Evolutionary conservation across 331 rosid genomes (phyloP).

Genomic region (Malus hybrid): DNA sequence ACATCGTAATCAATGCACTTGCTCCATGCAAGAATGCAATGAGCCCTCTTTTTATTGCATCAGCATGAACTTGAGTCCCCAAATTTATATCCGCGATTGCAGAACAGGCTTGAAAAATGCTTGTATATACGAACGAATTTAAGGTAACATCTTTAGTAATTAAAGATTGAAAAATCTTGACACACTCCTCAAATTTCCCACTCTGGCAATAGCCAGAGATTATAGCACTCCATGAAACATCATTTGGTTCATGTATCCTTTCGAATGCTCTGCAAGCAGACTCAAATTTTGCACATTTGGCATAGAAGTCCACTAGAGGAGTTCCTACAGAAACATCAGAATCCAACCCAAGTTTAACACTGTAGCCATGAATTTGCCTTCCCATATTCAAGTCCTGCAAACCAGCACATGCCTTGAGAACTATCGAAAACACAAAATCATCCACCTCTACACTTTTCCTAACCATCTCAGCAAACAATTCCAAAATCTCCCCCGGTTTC

Average conservation of each 20-base stretch:
- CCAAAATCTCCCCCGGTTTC: conserved; percentile 24
- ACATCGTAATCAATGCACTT: conserved; percentile 62
- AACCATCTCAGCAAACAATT: conserved; percentile 40
- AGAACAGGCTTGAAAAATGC: conserved; percentile 56
- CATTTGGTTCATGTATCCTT: conserved; percentile 47
- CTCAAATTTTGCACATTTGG: conserved; percentile 42
- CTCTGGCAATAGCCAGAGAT: conserved; percentile 48
- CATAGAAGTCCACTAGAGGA: conserved; percentile 56
- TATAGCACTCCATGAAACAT: conserved; percentile 54
- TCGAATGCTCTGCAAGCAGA: conserved; percentile 38
- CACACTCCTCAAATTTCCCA: conserved; percentile 39
- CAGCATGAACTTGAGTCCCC: conserved; percentile 52
- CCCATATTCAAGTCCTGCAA: conserved; percentile 35
- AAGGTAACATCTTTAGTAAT: conserved; percentile 34
- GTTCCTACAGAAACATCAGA: conserved; percentile 56
- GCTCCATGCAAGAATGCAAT: conserved; percentile 36
- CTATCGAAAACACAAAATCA: conserved; percentile 44
- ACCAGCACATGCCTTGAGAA: conserved; percentile 50
- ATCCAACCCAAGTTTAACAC: conserved; percentile 51
- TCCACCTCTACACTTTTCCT: conserved; percentile 37
- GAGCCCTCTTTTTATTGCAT: conserved; percentile 49
- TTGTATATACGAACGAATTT: conserved; percentile 46
- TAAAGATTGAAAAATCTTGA: conserved; percentile 37
- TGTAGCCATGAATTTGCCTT: conserved; percentile 40
- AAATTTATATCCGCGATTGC: conserved; percentile 37